Percentiles rank a stretch among this genome's conserved stretches.
Evolutionary conservation across 2,329 filamentous ascomycete species (phyloP).

Genomic region (Exophiala sp.): DNA sequence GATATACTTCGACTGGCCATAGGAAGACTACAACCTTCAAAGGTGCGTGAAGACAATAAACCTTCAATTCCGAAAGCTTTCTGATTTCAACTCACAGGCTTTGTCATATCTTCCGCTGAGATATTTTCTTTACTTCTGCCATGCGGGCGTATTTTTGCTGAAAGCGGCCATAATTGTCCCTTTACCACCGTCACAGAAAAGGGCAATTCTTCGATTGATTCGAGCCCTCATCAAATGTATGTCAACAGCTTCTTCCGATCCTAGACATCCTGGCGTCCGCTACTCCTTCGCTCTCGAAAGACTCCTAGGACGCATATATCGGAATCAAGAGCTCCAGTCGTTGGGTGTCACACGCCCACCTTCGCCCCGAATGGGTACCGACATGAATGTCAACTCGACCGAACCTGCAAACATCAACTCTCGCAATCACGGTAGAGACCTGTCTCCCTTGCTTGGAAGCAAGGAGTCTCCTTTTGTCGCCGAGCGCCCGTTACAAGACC

Average conservation of each 20-base stretch:
- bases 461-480: slow-evolving; percentile 13
- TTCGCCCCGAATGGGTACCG: slow-evolving; percentile 7
- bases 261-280: slow-evolving; percentile 12
- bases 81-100: slow-evolving; percentile 4
- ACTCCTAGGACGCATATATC: slow-evolving; percentile 12
- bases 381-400: neutral
- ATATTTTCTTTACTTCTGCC: slow-evolving; percentile 13
- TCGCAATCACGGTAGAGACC: neutral
- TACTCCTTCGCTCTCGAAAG: slow-evolving; percentile 12
- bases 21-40: slow-evolving; percentile 9
- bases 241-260: slow-evolving; percentile 13
- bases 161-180: slow-evolving; percentile 12
- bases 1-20: slow-evolving; percentile 13
- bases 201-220: slow-evolving; percentile 12
- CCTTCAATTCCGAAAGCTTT: neutral
- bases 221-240: slow-evolving; percentile 13
- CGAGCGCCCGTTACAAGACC: slow-evolving; percentile 12
- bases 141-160: slow-evolving; percentile 14
- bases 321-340: slow-evolving; percentile 8
- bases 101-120: slow-evolving; percentile 11
- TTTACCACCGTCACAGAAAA: slow-evolving; percentile 14
- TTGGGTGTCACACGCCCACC: slow-evolving; percentile 8
- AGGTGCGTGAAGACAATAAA: neutral
- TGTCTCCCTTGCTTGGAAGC: slow-evolving; percentile 10
- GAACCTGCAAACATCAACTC: neutral